Evolutionary conservation across 192 early-diverging fungal species (phyloP).

Genomic region (Geranomyces michiganensis): DNA sequence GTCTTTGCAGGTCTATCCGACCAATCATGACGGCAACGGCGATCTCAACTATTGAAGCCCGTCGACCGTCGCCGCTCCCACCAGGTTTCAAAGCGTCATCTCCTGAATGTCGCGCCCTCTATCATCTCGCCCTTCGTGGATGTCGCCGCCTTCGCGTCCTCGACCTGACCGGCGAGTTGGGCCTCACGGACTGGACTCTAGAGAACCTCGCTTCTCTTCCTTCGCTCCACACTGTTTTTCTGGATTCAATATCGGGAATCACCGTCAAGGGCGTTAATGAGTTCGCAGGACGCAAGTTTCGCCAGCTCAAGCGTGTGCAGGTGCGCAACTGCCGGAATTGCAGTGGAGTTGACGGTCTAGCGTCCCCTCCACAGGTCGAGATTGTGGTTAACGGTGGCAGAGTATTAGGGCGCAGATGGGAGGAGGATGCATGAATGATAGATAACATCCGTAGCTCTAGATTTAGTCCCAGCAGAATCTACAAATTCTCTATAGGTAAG

Average conservation of each 20-base stretch:
- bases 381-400: constrained; percentile 46
- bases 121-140: constrained; percentile 16
- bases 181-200: constrained; percentile 44
- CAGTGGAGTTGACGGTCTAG: background rate
- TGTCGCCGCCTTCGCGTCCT: constrained; percentile 35
- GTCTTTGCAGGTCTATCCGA: constrained; percentile 33
- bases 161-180: constrained; percentile 48
- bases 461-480: too few species aligned
- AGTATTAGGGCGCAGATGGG: constrained; percentile 28
- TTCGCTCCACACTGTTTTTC: constrained; percentile 46
- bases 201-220: constrained; percentile 29
- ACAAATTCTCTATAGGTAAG: too few species aligned
- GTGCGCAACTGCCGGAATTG: constrained; percentile 41
- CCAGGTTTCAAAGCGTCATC: constrained; percentile 42
- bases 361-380: constrained; percentile 33
- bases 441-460: too few species aligned
- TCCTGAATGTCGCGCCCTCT: constrained; percentile 38
- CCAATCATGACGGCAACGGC: constrained; percentile 15
- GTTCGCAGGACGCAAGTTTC: constrained; percentile 42
- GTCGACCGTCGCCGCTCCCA: background rate
- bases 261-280: constrained; percentile 33
- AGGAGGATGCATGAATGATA: constrained; percentile 17
- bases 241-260: constrained; percentile 42
- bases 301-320: constrained; percentile 45
- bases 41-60: background rate